phyloP scores from a whole-genome alignment of 75 land plant species.

The Azolla pinnata region DNA sequence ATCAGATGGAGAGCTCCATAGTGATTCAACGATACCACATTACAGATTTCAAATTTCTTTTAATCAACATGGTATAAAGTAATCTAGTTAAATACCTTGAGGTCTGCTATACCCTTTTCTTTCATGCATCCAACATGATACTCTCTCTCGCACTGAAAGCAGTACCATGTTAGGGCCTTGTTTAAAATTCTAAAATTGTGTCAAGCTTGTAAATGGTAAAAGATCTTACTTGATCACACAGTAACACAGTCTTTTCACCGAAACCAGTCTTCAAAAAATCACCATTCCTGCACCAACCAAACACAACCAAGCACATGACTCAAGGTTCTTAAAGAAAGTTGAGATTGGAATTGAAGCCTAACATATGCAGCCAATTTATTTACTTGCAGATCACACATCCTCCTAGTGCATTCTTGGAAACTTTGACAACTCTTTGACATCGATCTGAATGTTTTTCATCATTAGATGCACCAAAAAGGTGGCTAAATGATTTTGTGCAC shows the following conservation, averaged over 20 bases:
- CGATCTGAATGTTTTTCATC: slow-evolving; percentile 35
- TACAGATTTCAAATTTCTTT: too few species aligned
- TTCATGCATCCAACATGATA: slow-evolving; percentile 76
- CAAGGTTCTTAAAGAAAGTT: not conserved
- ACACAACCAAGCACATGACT: not conserved
- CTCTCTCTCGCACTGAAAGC: slow-evolving; percentile 73
- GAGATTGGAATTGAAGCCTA: too few species aligned
- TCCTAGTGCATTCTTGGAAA: slow-evolving; percentile 43
- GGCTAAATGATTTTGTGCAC: not conserved
- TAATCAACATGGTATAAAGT: too few species aligned
- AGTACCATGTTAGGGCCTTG: too few species aligned
- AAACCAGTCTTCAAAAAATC: slow-evolving; percentile 48
- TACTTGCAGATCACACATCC: slow-evolving; percentile 86
- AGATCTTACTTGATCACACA: slow-evolving; percentile 67
- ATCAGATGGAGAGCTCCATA: too few species aligned
- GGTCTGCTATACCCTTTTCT: slow-evolving; percentile 42
- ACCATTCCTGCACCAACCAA: slow-evolving; percentile 37
- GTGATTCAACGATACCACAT: too few species aligned
- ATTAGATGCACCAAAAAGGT: not conserved
- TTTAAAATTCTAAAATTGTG: not conserved
- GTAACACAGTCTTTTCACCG: slow-evolving; percentile 55
- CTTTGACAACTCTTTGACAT: slow-evolving; percentile 50
- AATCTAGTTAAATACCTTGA: slow-evolving; percentile 65
- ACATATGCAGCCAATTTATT: not conserved
- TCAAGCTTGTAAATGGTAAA: not conserved